Percentiles rank a stretch among this genome's conserved stretches.
Conservation (phyloP, 2,329 filamentous ascomycete genomes). For the Nemania bipapillata region DNA sequence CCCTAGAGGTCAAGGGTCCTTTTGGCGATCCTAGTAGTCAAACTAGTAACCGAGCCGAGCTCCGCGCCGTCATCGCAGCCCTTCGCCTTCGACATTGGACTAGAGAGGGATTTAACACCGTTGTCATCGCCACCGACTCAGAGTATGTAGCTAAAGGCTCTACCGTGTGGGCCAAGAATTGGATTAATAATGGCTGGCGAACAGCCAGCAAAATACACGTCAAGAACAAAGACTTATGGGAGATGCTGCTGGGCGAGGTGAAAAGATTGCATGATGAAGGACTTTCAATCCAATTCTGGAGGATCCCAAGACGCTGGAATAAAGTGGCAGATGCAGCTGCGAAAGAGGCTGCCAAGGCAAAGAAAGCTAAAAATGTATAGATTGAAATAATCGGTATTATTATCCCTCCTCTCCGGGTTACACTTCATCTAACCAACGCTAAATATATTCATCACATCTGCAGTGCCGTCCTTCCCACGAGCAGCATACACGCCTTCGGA, state of each 20-base stretch:
- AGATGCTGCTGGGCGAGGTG: background rate
- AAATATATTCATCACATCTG: no score
- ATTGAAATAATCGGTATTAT: no score
- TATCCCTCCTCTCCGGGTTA: no score
- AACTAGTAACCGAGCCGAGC: constrained; percentile 66
- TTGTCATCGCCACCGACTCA: constrained; percentile 3
- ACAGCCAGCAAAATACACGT: background rate
- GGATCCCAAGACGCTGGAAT: background rate
- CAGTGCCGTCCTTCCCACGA: background rate
- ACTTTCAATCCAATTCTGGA: background rate
- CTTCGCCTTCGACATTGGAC: constrained; percentile 58
- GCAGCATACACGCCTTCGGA: background rate
- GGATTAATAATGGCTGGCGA: background rate
- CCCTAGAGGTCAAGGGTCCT: constrained; percentile 55
- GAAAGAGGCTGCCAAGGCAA: no score
- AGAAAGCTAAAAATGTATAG: no score
- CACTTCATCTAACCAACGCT: no score
- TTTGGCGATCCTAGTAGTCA: constrained; percentile 53
- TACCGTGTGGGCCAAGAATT: background rate
- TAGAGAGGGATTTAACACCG: constrained; percentile 51
- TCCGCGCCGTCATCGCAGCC: constrained; percentile 64
- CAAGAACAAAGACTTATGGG: background rate
- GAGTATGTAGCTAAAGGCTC: background rate
- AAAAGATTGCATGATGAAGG: background rate
- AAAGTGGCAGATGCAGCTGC: background rate